Base-by-base conservation (phyloP, 768 basidiomycete genomes). In the Lentinula raphanica region DNA sequence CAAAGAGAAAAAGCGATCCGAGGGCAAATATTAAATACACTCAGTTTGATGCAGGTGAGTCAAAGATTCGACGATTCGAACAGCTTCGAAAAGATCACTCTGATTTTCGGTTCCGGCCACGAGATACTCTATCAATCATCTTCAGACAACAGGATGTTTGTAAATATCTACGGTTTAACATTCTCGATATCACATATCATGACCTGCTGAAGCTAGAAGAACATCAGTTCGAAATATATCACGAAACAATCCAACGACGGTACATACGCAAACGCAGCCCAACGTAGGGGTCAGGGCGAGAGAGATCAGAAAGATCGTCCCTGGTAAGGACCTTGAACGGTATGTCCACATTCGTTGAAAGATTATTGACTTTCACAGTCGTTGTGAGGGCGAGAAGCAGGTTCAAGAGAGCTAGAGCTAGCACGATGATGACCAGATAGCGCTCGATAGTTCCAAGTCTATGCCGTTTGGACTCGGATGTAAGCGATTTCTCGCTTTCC, bases 271-370 rank as follows among this genome's bases (percentile, higher is more conserved):
- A 21, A 21, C 8, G 25, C 28, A 61, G 45, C 38, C 60, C 60
- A 15, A 61, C 45, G 23, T 61, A 61, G n/a, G 60, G 60, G 32
- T 61, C 44, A 12, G 60, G 57, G 7, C 51, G 17, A n/a, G 60
- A 56, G 0, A 61, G 57, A 3, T 50, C 35, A 6, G 57, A 38
- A 9, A 61, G 21, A 40, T 58, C 60, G 8, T 39, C 25, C 3
- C 57, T 49, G 3, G 38, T 17, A n/a, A 61, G 19, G 8, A 3
- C 6, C 5, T n/a, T n/a, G n/a, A n/a, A n/a, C n/a, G 57, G 60
- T 11, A 54, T 7, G 29, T 40, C 44, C 23, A 53, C 27, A 9
- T 15, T n/a, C n/a, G n/a, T 31, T 9, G 35, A 49, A 3, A 58
- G 17, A 23, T 49, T 49, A 17, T 50, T 51, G n/a, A 54, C 55